Percentiles rank a stretch among this genome's conserved stretches.
phyloP scores from a whole-genome alignment of 345 rosid species.

The Mallotus nudiflorus region DNA sequence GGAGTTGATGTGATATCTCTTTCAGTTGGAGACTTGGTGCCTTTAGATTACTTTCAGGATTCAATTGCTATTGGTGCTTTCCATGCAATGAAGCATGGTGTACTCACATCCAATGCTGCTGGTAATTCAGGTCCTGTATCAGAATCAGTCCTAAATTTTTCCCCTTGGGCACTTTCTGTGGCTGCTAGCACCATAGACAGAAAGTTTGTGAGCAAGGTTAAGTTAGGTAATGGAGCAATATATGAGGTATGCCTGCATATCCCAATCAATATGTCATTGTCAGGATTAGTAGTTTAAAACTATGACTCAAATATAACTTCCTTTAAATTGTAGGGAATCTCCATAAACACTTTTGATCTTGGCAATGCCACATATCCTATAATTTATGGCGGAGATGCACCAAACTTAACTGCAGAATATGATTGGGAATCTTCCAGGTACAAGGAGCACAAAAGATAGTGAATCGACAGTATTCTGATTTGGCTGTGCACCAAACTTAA shows the following conservation, averaged over 20 bases:
- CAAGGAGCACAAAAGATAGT: too few species aligned
- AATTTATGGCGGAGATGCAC: conserved; percentile 30
- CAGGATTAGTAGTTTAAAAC: not conserved
- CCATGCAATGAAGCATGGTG: conserved; percentile 9
- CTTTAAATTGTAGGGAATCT: conserved; percentile 19
- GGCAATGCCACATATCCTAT: conserved; percentile 11
- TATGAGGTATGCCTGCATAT: conserved; percentile 1
- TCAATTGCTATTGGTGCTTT: conserved; percentile 14
- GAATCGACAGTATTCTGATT: not conserved
- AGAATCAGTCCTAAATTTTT: not conserved
- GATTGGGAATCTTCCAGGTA: not conserved
- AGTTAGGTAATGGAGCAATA: not conserved
- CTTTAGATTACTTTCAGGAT: conserved; percentile 2
- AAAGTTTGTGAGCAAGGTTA: conserved; percentile 1
- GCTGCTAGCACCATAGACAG: conserved; percentile 12
- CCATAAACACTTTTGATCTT: conserved; percentile 19
- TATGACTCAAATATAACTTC: not conserved
- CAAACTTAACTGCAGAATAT: conserved; percentile 22
- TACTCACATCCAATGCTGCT: not conserved
- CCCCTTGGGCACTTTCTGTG: conserved; percentile 17
- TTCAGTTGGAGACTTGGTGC: not conserved
- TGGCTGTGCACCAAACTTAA: too few species aligned
- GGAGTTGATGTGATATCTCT: conserved; percentile 14
- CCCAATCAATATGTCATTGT: not conserved
- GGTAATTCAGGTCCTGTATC: not conserved